phyloP scores from a whole-genome alignment of 2,329 filamentous ascomycete species.

The Aspergillus melleus region DNA sequence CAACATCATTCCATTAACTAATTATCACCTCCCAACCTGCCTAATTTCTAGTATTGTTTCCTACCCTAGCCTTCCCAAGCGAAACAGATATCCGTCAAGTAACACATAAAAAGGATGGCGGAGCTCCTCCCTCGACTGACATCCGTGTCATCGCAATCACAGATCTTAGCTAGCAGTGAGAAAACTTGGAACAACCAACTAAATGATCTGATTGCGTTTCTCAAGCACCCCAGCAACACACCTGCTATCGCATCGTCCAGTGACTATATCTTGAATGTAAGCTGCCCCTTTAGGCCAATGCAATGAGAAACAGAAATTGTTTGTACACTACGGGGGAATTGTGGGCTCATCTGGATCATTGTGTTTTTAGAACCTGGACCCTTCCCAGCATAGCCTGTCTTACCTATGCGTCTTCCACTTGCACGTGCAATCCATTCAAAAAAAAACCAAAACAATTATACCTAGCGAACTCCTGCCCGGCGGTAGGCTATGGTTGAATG shows the following conservation, averaged over 20 bases:
- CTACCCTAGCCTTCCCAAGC: background rate
- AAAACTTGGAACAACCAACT: slow-evolving; percentile 47
- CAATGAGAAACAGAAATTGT: background rate
- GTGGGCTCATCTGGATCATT: slow-evolving; percentile 6
- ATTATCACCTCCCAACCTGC: too few relatives aligned
- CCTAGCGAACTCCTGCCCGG: slow-evolving; percentile 45
- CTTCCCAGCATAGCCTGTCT: slow-evolving; percentile 58
- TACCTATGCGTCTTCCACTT: slow-evolving; percentile 58
- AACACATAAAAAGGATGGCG: slow-evolving; percentile 16
- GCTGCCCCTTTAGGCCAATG: slow-evolving; percentile 6
- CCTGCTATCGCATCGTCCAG: slow-evolving; percentile 29
- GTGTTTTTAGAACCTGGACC: slow-evolving; percentile 48
- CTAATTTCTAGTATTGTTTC: background rate
- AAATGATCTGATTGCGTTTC: slow-evolving; percentile 35
- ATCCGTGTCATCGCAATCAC: slow-evolving; percentile 42
- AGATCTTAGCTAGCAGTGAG: slow-evolving; percentile 34
- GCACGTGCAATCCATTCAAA: slow-evolving; percentile 44
- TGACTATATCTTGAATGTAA: slow-evolving; percentile 38
- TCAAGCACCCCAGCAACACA: slow-evolving; percentile 39
- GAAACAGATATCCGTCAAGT: background rate
- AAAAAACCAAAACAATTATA: slow-evolving; percentile 34
- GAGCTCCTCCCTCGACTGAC: slow-evolving; percentile 38
- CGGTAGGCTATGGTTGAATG: slow-evolving; percentile 51
- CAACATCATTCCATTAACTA: too few relatives aligned
- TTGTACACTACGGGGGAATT: background rate